phyloP scores from a whole-genome alignment of 1,284 basidiomycete genomes.

The Trichosporon inkin region DNA sequence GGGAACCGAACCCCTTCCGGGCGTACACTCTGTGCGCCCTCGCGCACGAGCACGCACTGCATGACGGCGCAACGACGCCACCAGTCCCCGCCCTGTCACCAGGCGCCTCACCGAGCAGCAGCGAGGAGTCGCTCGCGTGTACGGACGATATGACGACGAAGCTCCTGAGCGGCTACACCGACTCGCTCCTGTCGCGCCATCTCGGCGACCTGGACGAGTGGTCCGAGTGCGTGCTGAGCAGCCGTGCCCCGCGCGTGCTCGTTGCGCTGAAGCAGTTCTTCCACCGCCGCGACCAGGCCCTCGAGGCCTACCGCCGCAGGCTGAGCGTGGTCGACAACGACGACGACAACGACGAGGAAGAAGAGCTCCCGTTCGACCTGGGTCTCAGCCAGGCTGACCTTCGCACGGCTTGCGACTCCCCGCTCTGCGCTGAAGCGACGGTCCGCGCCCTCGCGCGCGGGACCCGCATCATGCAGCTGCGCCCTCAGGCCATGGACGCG shows the following conservation, averaged over 20 bases:
- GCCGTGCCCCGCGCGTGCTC: slow-evolving; percentile 1
- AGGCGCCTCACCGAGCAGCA: not conserved
- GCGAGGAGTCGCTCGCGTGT: not conserved
- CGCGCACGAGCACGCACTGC: not conserved
- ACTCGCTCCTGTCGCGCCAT: not conserved
- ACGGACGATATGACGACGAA: not conserved
- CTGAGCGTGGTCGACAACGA: not conserved
- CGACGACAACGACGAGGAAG: not conserved
- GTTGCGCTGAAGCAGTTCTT: slow-evolving; percentile 8
- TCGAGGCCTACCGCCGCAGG: not conserved
- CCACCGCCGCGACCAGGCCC: slow-evolving; percentile 5
- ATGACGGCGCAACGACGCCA: not conserved
- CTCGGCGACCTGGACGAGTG: slow-evolving; percentile 8
- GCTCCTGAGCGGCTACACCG: not conserved
- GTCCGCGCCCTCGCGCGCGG: slow-evolving; percentile 3
- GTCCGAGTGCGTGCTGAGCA: not conserved
- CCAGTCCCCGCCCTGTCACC: not conserved
- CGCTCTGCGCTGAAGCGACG: not conserved
- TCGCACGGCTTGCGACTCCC: not conserved
- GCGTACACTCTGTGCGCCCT: slow-evolving; percentile 2
- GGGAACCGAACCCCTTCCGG: slow-evolving; percentile 2
- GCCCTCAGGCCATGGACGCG: not conserved
- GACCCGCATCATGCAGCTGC: not conserved
- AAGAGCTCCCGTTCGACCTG: not conserved
- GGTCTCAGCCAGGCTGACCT: not conserved